phyloP scores from a whole-genome alignment of 2,329 filamentous ascomycete genomes.

The Fusarium sp. region DNA sequence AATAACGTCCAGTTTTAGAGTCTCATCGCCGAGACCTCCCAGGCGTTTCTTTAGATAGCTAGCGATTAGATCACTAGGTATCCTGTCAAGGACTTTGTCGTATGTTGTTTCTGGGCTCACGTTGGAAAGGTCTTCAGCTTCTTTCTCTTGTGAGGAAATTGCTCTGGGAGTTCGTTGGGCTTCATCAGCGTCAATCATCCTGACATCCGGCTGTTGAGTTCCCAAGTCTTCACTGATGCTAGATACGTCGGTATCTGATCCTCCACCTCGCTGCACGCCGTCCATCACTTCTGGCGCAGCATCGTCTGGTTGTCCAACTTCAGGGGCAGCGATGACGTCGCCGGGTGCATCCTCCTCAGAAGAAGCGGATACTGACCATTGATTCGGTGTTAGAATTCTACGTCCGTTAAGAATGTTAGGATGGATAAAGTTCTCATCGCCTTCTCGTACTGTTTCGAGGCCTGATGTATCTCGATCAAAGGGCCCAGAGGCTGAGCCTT shows the following conservation, averaged over 20 bases:
- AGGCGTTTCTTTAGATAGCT: constrained; percentile 45
- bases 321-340: constrained; percentile 12
- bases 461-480: constrained; percentile 28
- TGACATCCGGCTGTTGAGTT: constrained; percentile 31
- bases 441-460: constrained; percentile 36
- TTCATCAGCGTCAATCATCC: constrained; percentile 34
- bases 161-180: constrained; percentile 13
- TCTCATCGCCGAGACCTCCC: constrained; percentile 17
- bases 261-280: constrained; percentile 5
- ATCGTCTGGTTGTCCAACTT: constrained; percentile 3
- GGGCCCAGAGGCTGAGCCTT: constrained; percentile 14
- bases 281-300: constrained; percentile 16
- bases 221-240: not conserved
- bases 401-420: constrained; percentile 25
- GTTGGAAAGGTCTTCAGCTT: not conserved
- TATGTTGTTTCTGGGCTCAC: constrained; percentile 32
- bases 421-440: constrained; percentile 31
- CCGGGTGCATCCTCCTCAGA: constrained; percentile 23
- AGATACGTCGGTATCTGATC: not conserved
- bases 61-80: constrained; percentile 52
- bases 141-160: not conserved
- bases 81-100: constrained; percentile 41
- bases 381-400: not conserved
- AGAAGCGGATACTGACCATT: not conserved
- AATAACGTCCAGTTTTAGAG: constrained; percentile 17